phyloP scores from a whole-genome alignment of 1,284 basidiomycete genomes.

The Schizophyllum commune region DNA sequence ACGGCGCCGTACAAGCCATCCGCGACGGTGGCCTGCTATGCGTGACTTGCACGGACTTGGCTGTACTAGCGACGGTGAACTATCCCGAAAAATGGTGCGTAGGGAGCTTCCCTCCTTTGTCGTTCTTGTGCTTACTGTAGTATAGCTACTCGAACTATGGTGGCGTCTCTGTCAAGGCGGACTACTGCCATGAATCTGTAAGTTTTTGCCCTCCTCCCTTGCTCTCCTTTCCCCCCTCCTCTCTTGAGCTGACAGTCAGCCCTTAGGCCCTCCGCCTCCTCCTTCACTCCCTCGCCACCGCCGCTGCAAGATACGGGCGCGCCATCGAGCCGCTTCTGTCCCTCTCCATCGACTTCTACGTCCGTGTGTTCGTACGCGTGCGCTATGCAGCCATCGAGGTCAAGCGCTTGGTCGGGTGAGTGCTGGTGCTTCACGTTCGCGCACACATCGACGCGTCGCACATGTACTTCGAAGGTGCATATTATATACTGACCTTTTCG shows the following conservation, averaged over 20 bases:
- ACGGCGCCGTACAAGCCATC: constrained; percentile 91
- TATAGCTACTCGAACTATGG: constrained; percentile 91
- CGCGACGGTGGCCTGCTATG: constrained; percentile 87
- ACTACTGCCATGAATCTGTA: constrained; percentile 92
- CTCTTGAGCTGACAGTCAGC: not conserved
- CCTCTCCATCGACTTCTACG: constrained; percentile 96
- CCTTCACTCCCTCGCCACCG: constrained; percentile 76
- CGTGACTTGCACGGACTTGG: constrained; percentile 94
- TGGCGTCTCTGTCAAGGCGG: constrained; percentile 85
- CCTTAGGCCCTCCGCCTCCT: constrained; percentile 81
- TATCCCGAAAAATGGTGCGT: constrained; percentile 93
- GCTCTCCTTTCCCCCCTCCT: constrained; percentile 1
- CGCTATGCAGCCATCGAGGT: constrained; percentile 77
- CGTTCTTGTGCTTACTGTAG: not conserved
- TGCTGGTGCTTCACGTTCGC: constrained; percentile 3
- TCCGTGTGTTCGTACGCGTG: constrained; percentile 86
- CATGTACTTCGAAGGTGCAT: too few relatives aligned
- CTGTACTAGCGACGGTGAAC: constrained; percentile 90
- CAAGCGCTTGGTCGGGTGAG: constrained; percentile 75
- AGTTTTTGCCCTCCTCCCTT: constrained; percentile 16
- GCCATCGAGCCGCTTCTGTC: constrained; percentile 89
- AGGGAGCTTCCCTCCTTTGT: not conserved
- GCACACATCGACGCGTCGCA: too few relatives aligned
- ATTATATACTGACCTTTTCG: too few relatives aligned
- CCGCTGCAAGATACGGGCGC: constrained; percentile 88